Conservation (phyloP, 768 basidiomycete genomes). For the Pisolithus orientalis region DNA sequence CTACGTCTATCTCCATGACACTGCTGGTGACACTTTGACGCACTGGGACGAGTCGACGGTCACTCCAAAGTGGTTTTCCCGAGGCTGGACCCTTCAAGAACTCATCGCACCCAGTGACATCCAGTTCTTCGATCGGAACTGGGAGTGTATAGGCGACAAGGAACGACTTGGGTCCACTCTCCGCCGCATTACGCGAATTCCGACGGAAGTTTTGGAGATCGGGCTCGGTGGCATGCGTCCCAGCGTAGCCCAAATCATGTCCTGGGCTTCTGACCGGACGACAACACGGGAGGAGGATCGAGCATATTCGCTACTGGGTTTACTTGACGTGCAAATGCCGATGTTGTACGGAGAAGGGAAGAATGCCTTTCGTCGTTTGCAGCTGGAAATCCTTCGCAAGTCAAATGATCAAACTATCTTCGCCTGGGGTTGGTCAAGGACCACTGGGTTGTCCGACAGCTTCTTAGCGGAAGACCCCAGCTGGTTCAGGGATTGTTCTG, state of each 20-base stretch:
- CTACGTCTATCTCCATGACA: neutral
- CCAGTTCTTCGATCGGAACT: conserved; percentile 9
- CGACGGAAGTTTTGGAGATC: neutral
- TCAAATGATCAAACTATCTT: conserved; percentile 8
- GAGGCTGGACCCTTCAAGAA: conserved; percentile 9
- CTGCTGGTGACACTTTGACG: no score
- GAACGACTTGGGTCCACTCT: neutral
- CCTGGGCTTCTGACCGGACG: no score
- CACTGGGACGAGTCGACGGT: neutral
- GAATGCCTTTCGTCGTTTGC: conserved; percentile 12
- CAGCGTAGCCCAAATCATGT: neutral
- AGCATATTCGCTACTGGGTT: conserved; percentile 5
- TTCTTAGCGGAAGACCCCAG: neutral
- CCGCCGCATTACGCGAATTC: neutral
- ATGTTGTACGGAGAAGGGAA: conserved; percentile 5
- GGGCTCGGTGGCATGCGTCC: neutral
- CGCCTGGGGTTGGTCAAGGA: neutral
- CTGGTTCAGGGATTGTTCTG: neutral
- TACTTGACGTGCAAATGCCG: neutral
- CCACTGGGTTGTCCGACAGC: neutral
- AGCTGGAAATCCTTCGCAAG: conserved; percentile 6
- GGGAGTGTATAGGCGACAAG: conserved; percentile 4
- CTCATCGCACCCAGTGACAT: conserved; percentile 11
- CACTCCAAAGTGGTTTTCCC: conserved; percentile 10
- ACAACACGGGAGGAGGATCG: no score